These are phyloP conservation scores for Rutstroemia sp. DNA, from an alignment of 2,329 filamentous ascomycete genomes.

Conservation along the genomic window DNA sequence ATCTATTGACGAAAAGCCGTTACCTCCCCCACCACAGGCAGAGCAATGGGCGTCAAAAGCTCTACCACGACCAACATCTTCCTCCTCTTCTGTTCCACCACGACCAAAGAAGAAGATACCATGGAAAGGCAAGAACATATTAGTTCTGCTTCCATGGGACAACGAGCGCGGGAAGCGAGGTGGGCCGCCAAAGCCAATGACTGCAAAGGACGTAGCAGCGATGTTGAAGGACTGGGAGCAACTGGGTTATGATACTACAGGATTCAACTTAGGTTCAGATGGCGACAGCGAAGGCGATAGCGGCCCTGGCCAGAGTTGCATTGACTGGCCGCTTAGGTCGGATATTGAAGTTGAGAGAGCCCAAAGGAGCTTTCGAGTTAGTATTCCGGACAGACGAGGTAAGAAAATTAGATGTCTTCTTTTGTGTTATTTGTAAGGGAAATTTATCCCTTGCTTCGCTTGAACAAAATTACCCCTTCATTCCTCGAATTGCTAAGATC, in stretches of 20 bases:
- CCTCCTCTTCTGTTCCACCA: constrained; percentile 39
- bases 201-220: constrained; percentile 45
- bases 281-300: constrained; percentile 14
- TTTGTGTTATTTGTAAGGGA: not conserved
- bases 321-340: constrained; percentile 57
- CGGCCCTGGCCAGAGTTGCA: constrained; percentile 49
- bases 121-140: constrained; percentile 69
- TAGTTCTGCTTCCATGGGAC: constrained; percentile 62
- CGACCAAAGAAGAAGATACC: constrained; percentile 62
- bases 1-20: constrained; percentile 33
- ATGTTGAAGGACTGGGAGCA: constrained; percentile 62
- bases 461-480: not conserved
- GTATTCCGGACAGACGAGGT: constrained; percentile 47
- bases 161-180: constrained; percentile 56
- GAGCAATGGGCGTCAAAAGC: constrained; percentile 12
- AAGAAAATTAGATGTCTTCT: constrained; percentile 11
- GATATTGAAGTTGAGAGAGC: constrained; percentile 51
- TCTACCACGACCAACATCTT: constrained; percentile 15
- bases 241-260: constrained; percentile 59
- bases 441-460: not conserved
- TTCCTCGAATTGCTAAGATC: not conserved
- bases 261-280: constrained; percentile 56
- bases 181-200: constrained; percentile 46
- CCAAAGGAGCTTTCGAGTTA: constrained; percentile 49
- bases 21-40: constrained; percentile 27